Evolutionary conservation across 2,329 filamentous ascomycete genomes (phyloP).

Genomic region (Beauveria sp.): DNA sequence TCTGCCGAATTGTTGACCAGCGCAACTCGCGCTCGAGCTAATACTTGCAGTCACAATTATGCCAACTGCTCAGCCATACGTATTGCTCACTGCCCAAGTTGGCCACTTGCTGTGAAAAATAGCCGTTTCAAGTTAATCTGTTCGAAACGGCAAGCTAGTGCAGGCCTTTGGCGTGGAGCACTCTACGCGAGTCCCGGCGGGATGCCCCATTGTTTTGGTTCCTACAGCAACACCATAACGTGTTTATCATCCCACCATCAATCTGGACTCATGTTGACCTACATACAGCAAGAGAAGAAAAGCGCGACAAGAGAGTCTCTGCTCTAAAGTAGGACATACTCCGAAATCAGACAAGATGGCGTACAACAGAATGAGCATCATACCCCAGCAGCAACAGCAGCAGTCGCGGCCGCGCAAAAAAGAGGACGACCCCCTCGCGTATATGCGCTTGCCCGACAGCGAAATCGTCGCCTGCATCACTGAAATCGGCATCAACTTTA

Average conservation of each 20-base stretch:
- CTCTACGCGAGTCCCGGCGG: background rate
- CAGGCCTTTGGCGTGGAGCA: background rate
- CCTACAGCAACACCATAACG: slow-evolving; percentile 7
- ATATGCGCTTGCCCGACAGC: slow-evolving; percentile 54
- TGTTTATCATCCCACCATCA: background rate
- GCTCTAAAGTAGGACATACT: background rate
- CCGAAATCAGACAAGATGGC: slow-evolving; percentile 35
- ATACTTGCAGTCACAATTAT: no score
- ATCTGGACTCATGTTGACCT: background rate
- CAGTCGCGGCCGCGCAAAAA: slow-evolving; percentile 49
- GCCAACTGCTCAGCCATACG: no score
- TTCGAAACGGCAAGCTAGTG: background rate
- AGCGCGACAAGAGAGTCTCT: background rate
- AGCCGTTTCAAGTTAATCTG: background rate
- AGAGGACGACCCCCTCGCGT: slow-evolving; percentile 51
- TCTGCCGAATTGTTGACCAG: background rate
- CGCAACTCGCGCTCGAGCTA: no score
- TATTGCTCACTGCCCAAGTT: no score
- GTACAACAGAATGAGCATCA: slow-evolving; percentile 56
- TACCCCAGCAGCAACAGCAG: slow-evolving; percentile 43
- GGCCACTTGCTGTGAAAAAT: no score
- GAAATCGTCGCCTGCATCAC: slow-evolving; percentile 97
- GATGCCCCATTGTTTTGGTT: slow-evolving; percentile 2
- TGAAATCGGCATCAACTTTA: slow-evolving; percentile 90
- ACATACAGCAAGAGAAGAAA: background rate